These are phyloP conservation scores for Solanum chacoense DNA, from an alignment of 305 asterid genomes.

Conservation along the genomic window DNA sequence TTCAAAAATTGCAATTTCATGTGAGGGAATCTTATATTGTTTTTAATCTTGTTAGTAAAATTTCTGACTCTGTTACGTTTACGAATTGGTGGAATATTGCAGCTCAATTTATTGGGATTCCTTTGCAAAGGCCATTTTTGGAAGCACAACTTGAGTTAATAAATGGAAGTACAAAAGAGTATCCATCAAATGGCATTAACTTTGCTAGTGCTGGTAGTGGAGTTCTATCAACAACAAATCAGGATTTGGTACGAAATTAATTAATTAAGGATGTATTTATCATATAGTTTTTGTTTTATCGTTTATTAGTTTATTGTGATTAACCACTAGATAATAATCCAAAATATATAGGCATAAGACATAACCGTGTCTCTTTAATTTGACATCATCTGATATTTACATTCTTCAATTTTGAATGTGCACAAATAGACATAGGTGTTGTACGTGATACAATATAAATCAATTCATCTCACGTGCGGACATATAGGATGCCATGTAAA, in stretches of 20 bases:
- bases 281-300: not conserved
- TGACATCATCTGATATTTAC: not conserved
- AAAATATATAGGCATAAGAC: not conserved
- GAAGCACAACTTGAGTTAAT: slow-evolving; percentile 31
- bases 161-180: slow-evolving; percentile 24
- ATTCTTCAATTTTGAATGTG: not conserved
- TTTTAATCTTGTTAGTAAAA: not conserved
- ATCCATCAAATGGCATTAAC: slow-evolving; percentile 64
- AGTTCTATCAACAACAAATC: slow-evolving; percentile 46
- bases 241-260: slow-evolving; percentile 29
- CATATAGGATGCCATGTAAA: rapidly evolving
- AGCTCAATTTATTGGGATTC: slow-evolving; percentile 55
- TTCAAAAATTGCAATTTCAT: not conserved
- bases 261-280: not conserved
- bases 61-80: not conserved
- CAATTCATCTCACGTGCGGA: rapidly evolving
- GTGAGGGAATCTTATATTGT: not conserved
- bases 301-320: not conserved
- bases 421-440: rapidly evolving
- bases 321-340: not conserved
- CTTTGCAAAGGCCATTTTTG: slow-evolving; percentile 51
- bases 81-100: not conserved
- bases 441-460: no score
- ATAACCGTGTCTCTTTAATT: not conserved
- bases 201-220: slow-evolving; percentile 94